A percentile compares a stretch with the other conserved stretches of the same genome.
Conservation (phyloP, 2,329 filamentous ascomycete species). For the Aspergillus sp. region DNA sequence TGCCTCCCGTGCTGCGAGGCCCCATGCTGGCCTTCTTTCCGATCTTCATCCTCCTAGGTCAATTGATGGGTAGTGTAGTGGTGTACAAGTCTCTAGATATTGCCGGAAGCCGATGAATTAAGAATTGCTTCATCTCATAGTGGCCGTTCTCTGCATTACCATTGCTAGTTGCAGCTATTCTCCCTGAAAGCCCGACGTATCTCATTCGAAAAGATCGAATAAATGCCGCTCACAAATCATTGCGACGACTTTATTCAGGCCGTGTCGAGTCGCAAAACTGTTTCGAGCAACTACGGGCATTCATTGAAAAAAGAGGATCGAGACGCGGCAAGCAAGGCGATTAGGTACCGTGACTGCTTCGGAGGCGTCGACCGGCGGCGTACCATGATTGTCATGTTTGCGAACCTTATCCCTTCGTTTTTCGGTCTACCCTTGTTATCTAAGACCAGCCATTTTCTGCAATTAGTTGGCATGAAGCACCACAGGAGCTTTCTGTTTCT, state of each 20-base stretch:
- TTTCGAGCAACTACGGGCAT: slow-evolving; percentile 38
- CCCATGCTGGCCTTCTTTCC: slow-evolving; percentile 53
- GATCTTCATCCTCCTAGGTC: slow-evolving; percentile 52
- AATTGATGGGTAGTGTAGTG: slow-evolving; percentile 49
- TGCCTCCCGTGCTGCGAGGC: slow-evolving; percentile 49
- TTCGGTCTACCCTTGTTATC: slow-evolving; percentile 51
- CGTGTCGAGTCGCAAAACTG: slow-evolving; percentile 37
- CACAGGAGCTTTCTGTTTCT: slow-evolving; percentile 45
- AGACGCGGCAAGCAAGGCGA: slow-evolving; percentile 32
- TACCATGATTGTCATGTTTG: slow-evolving; percentile 40
- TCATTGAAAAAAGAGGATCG: slow-evolving; percentile 54
- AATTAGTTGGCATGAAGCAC: slow-evolving; percentile 35
- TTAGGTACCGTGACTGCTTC: slow-evolving; percentile 33
- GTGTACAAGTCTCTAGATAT: slow-evolving; percentile 40
- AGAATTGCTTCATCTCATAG: slow-evolving; percentile 29
- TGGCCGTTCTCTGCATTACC: slow-evolving; percentile 41
- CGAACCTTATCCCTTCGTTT: slow-evolving; percentile 46
- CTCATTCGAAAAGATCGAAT: slow-evolving; percentile 47
- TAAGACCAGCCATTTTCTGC: slow-evolving; percentile 46
- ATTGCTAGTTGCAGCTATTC: slow-evolving; percentile 45
- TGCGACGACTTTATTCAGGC: slow-evolving; percentile 52
- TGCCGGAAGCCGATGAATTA: slow-evolving; percentile 29
- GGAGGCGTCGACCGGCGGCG: slow-evolving; percentile 28
- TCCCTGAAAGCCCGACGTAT: slow-evolving; percentile 56
- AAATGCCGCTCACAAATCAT: slow-evolving; percentile 43